Percentiles rank a stretch among this genome's conserved stretches.
These are phyloP conservation scores for Phialophora macrospora DNA, from an alignment of 2,329 filamentous ascomycete species.

Conservation along the genomic window DNA sequence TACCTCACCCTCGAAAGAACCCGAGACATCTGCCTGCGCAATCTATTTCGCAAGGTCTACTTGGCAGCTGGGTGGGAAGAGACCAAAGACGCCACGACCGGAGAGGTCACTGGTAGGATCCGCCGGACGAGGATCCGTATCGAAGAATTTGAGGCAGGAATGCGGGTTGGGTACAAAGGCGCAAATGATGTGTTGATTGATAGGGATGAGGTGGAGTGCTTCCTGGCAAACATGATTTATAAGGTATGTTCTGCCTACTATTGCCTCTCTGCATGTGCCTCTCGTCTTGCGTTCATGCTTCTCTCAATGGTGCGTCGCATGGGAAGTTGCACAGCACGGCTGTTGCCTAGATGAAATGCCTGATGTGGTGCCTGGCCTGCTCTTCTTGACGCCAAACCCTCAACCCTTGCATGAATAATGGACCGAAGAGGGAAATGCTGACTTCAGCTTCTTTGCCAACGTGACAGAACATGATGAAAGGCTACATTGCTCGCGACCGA, in stretches of 20 bases:
- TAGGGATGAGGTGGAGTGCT: conserved; percentile 90
- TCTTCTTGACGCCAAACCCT: background rate
- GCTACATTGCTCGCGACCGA: conserved; percentile 91
- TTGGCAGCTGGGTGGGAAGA: conserved; percentile 81
- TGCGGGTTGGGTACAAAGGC: conserved; percentile 70
- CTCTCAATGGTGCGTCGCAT: background rate
- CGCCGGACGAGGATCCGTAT: conserved; percentile 77
- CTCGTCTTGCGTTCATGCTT: conserved; percentile 1
- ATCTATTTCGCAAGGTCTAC: conserved; percentile 90
- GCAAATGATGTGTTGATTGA: conserved; percentile 67
- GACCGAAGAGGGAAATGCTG: conserved; percentile 15
- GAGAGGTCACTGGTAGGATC: conserved; percentile 48
- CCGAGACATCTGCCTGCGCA: conserved; percentile 88
- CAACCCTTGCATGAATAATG: background rate
- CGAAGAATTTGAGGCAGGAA: conserved; percentile 80
- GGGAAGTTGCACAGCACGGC: background rate
- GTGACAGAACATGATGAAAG: conserved; percentile 86
- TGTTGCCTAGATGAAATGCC: conserved; percentile 28
- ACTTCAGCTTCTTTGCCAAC: conserved; percentile 7
- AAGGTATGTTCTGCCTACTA: conserved; percentile 66
- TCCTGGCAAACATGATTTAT: conserved; percentile 96
- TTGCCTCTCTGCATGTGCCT: conserved; percentile 5
- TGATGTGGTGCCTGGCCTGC: conserved; percentile 17
- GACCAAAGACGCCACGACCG: conserved; percentile 67
- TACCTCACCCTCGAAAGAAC: conserved; percentile 93